Conservation (phyloP, 108 stramenopile genomes). For the Cylindrotheca closterium region DNA sequence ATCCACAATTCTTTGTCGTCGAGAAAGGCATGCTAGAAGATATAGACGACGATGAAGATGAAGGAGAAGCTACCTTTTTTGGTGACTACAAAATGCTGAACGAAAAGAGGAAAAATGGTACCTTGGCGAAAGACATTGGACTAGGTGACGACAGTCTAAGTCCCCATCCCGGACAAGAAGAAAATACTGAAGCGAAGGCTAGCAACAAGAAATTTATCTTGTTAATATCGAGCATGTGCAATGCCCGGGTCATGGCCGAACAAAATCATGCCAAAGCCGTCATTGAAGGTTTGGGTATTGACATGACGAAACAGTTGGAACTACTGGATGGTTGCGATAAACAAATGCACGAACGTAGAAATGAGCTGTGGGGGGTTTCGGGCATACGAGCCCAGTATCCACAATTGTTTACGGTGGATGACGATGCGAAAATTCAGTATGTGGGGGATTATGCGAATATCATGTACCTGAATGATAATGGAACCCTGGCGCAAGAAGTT, state of each 20-base stretch:
- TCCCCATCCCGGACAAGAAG: background rate
- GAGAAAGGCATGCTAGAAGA: conserved; percentile 18
- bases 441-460: background rate
- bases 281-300: conserved; percentile 1
- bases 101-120: conserved; percentile 1
- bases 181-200: background rate
- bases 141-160: no score
- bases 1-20: conserved; percentile 71
- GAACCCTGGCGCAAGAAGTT: background rate
- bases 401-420: conserved; percentile 20
- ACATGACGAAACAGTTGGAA: background rate
- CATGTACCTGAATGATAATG: background rate
- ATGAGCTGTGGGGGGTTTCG: background rate
- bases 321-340: conserved; percentile 3
- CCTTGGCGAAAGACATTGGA: background rate
- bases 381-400: conserved; percentile 12
- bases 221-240: conserved; percentile 4
- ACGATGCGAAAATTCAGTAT: conserved; percentile 28
- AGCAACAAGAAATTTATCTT: conserved; percentile 3
- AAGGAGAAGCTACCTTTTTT: conserved; percentile 2
- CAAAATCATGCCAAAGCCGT: background rate
- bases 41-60: no score
- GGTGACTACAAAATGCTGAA: conserved; percentile 12
- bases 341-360: background rate
- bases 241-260: background rate